Conservation (phyloP, 2,329 filamentous ascomycete genomes). For the Fusarium sp. region DNA sequence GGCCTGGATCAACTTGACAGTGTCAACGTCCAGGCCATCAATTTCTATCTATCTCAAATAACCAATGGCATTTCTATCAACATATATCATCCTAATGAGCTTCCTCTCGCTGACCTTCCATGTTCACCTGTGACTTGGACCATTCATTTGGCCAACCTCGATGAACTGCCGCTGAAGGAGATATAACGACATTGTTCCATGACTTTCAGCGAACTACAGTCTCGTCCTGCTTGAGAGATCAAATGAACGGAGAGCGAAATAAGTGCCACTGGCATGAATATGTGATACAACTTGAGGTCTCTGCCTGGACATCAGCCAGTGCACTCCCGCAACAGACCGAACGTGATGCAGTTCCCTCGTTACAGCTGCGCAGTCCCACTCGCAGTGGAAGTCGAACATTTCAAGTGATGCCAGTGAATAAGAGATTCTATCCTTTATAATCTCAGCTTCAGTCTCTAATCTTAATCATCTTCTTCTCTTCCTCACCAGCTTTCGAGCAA, state of each 20-base stretch:
- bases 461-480: neutral
- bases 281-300: neutral
- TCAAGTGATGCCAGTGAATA: neutral
- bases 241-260: fast-evolving
- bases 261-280: fast-evolving
- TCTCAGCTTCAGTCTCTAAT: neutral
- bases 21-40: neutral
- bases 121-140: neutral
- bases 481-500: neutral
- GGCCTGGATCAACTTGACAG: neutral
- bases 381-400: neutral
- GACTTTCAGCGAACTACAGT: neutral
- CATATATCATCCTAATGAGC: too few relatives aligned
- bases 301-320: neutral
- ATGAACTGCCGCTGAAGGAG: neutral
- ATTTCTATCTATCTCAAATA: too few relatives aligned
- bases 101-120: neutral
- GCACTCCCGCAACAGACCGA: fast-evolving
- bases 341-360: neutral
- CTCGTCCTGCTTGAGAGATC: fast-evolving
- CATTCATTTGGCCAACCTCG: fast-evolving
- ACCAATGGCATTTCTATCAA: neutral
- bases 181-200: neutral
- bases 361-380: neutral
- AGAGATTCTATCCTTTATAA: neutral